A percentile compares a stretch with the other conserved stretches of the same genome.
phyloP scores from a whole-genome alignment of 352 stramenopile genomes.

The Globisporangium lucens region DNA sequence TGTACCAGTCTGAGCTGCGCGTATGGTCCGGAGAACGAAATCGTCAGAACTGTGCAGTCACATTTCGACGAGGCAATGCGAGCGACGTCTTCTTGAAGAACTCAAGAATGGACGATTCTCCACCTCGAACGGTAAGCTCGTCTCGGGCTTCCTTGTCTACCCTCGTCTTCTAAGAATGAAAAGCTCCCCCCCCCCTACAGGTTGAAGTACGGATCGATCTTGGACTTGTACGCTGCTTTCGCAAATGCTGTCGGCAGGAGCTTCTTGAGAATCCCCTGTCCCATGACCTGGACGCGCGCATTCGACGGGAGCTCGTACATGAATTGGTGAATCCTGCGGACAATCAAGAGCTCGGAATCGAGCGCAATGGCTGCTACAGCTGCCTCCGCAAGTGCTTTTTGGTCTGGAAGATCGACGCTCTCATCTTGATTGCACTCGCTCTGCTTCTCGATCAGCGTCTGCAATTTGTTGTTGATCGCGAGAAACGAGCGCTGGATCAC shows the following conservation, averaged over 20 bases:
- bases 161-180: too few relatives aligned
- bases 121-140: too few relatives aligned
- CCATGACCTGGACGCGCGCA: slow-evolving; percentile 57
- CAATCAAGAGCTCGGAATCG: slow-evolving; percentile 46
- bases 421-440: slow-evolving; percentile 14
- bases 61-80: slow-evolving; percentile 11
- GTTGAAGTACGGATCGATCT: slow-evolving; percentile 75
- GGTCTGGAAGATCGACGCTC: slow-evolving; percentile 11
- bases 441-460: slow-evolving; percentile 19
- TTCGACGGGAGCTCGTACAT: slow-evolving; percentile 67
- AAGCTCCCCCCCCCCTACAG: slow-evolving; percentile 22
- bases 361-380: slow-evolving; percentile 49
- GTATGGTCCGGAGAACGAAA: slow-evolving; percentile 12
- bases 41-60: slow-evolving; percentile 2
- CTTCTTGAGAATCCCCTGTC: slow-evolving; percentile 44
- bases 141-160: too few relatives aligned
- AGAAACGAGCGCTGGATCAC: slow-evolving; percentile 54
- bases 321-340: slow-evolving; percentile 54
- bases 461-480: slow-evolving; percentile 59
- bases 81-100: not conserved
- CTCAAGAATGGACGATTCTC: not conserved
- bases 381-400: slow-evolving; percentile 1
- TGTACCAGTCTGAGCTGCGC: slow-evolving; percentile 7
- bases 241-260: slow-evolving; percentile 64
- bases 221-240: slow-evolving; percentile 65